phyloP scores from a whole-genome alignment of 2,329 filamentous ascomycete genomes.

The Aciculosporium take region DNA sequence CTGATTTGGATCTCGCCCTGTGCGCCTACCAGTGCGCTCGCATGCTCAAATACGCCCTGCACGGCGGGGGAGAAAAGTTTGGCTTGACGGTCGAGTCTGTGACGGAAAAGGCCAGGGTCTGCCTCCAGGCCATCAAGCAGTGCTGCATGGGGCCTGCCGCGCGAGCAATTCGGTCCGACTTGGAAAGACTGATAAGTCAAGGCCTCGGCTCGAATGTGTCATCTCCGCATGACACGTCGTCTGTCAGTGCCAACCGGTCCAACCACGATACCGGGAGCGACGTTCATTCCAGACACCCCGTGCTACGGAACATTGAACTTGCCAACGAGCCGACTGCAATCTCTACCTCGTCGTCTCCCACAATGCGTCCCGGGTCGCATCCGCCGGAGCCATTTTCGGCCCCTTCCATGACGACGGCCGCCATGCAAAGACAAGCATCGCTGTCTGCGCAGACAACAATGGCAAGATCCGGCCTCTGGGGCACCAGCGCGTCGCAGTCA shows the following conservation, averaged over 20 bases:
- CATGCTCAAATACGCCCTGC: constrained; percentile 36
- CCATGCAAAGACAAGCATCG: not conserved
- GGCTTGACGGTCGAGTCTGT: constrained; percentile 31
- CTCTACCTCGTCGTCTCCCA: not conserved
- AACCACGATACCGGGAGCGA: constrained; percentile 6
- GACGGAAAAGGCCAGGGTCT: constrained; percentile 34
- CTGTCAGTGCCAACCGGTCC: not conserved
- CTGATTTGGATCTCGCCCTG: constrained; percentile 39
- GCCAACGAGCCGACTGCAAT: constrained; percentile 16
- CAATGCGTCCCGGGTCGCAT: not conserved
- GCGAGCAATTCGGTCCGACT: constrained; percentile 30
- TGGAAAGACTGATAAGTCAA: constrained; percentile 36
- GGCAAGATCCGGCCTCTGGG: not conserved
- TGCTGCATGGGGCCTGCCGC: constrained; percentile 38
- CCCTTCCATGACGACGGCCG: not conserved
- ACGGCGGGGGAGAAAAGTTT: constrained; percentile 28
- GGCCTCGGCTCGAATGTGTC: constrained; percentile 21
- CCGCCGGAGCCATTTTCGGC: not conserved
- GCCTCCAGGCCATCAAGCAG: constrained; percentile 34
- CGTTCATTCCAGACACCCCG: constrained; percentile 2
- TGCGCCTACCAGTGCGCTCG: constrained; percentile 42
- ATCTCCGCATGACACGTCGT: constrained; percentile 7
- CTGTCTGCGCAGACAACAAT: not conserved
- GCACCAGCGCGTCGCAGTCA: not conserved
- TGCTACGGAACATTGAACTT: constrained; percentile 13